These are phyloP conservation scores for Aspergillus pseudoviridinutans DNA, from an alignment of 2,329 filamentous ascomycete genomes.

Conservation along the genomic window DNA sequence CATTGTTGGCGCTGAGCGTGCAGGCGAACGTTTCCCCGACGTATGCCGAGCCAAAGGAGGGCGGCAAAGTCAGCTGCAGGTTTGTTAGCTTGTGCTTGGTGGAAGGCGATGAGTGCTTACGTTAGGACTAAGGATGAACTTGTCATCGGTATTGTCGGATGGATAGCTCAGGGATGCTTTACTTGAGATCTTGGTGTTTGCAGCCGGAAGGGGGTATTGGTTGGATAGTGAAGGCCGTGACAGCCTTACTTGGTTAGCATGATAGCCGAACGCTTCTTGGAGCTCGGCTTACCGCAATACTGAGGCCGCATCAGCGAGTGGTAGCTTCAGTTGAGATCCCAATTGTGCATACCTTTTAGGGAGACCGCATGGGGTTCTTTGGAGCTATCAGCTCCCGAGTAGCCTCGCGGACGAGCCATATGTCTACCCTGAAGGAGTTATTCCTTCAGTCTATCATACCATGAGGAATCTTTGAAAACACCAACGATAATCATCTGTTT, in stretches of 20 bases:
- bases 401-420: constrained; percentile 43
- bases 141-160: constrained; percentile 43
- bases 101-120: constrained; percentile 24
- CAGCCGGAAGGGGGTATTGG: constrained; percentile 42
- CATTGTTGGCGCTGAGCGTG: constrained; percentile 94
- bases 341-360: constrained; percentile 56
- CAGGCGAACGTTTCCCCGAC: constrained; percentile 94
- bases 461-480: not conserved
- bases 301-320: constrained; percentile 21
- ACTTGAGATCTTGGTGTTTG: constrained; percentile 49
- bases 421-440: not conserved
- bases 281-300: constrained; percentile 36
- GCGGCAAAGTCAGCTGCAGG: constrained; percentile 69
- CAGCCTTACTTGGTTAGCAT: constrained; percentile 53
- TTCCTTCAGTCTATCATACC: not conserved
- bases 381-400: constrained; percentile 40
- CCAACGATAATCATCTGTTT: not conserved
- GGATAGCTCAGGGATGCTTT: constrained; percentile 74
- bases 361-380: constrained; percentile 78
- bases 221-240: constrained; percentile 60
- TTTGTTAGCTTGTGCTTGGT: not conserved
- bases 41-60: constrained; percentile 89
- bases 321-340: not conserved
- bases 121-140: constrained; percentile 56
- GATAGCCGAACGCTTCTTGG: not conserved